A percentile compares a stretch with the other conserved stretches of the same genome.
Evolutionary conservation across 345 rosid genomes (phyloP).

Genomic region (Eucalyptus polybractea): DNA sequence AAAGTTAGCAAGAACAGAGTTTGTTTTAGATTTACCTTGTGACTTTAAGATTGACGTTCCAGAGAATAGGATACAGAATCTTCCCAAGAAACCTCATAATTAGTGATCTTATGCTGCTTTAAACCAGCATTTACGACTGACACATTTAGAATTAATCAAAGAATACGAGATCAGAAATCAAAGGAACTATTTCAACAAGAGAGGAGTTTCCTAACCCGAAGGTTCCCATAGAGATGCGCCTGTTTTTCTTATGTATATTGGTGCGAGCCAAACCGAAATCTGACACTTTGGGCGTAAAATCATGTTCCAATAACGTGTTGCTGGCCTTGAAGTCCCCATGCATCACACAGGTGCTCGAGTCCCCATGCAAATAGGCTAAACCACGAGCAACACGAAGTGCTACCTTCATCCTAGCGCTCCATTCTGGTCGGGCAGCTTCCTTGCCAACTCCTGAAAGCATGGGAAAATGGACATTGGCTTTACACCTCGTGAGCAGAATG

Average conservation of each 20-base stretch:
- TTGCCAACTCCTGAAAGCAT: constrained; percentile 47
- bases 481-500: background rate
- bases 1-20: background rate
- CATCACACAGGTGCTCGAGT: constrained; percentile 69
- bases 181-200: background rate
- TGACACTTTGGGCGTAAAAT: constrained; percentile 84
- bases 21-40: background rate
- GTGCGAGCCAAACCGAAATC: constrained; percentile 92
- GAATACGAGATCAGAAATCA: background rate
- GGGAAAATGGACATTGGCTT: background rate
- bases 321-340: constrained; percentile 93
- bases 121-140: background rate
- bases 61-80: background rate
- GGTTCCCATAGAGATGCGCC: constrained; percentile 93
- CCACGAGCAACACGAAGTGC: constrained; percentile 97
- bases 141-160: background rate
- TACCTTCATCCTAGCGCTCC: constrained; percentile 84
- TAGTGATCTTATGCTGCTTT: background rate
- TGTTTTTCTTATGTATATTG: constrained; percentile 71
- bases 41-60: background rate
- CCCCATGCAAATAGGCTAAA: constrained; percentile 84
- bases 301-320: constrained; percentile 80
- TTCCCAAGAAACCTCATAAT: background rate
- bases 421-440: constrained; percentile 62
- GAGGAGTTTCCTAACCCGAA: constrained; percentile 43